Conservation (phyloP, 257 asterid genomes). For the Solanum sejunctum region DNA sequence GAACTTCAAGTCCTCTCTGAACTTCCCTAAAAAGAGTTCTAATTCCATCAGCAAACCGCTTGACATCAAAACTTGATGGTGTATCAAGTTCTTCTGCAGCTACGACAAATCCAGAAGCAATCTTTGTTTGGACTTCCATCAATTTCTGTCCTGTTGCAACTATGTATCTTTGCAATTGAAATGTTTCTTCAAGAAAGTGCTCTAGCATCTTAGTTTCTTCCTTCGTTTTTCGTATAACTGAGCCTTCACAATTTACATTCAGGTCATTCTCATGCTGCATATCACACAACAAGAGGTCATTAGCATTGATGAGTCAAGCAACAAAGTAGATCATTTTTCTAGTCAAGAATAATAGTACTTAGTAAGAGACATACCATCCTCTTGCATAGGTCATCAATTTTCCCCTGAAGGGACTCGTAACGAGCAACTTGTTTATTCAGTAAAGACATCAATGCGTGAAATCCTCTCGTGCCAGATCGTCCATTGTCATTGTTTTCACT, state of each 20-base stretch:
- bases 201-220: constrained; percentile 68
- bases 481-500: constrained; percentile 14
- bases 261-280: constrained; percentile 51
- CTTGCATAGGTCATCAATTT: constrained; percentile 67
- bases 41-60: constrained; percentile 54
- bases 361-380: constrained; percentile 48
- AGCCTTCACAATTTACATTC: constrained; percentile 26
- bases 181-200: constrained; percentile 81
- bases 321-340: neutral
- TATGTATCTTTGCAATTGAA: constrained; percentile 78
- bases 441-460: constrained; percentile 36
- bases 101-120: constrained; percentile 42
- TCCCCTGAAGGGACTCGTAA: constrained; percentile 75
- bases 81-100: constrained; percentile 33
- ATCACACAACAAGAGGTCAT: neutral
- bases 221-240: constrained; percentile 33
- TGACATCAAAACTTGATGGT: constrained; percentile 64
- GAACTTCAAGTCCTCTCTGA: constrained; percentile 81
- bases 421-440: constrained; percentile 65
- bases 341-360: neutral
- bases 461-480: constrained; percentile 18
- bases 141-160: constrained; percentile 83
- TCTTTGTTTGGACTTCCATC: constrained; percentile 61
- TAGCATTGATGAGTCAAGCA: neutral
- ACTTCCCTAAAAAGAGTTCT: constrained; percentile 63